Evolutionary conservation across 2,329 filamentous ascomycete species (phyloP), one percentile per base, ranked within the genome.

Genomic region (Fusarium liriodendri): DNA sequence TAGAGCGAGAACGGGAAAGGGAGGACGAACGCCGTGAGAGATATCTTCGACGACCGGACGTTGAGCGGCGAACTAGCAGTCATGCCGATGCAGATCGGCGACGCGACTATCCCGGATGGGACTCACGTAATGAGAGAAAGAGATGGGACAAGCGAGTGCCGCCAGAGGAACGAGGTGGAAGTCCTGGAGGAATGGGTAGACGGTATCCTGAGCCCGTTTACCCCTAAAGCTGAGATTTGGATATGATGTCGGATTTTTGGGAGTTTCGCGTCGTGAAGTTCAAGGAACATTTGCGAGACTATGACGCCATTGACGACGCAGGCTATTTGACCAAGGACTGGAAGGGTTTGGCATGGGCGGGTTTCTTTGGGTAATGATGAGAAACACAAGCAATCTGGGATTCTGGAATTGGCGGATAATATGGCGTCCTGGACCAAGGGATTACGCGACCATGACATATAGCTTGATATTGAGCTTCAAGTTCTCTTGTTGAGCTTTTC

Each of bases 21-120:
- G 83, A 82, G 7, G 77, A 81, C 20, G 80, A 82, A 16, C 75
- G 80, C 60, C 80, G 82, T 52, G 82, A 82, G 9, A 79, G 79
- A 29, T 83, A 85, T 70, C 75, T 83, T 14, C 78, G 82, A 33
- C 82, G 85, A n/a, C 82, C 85, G 2, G 85, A 85, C 2, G 75
- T 80, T 16, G 79, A 84, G 32, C 81, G 85, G 55, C 80, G 87
- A 52, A 85, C 87, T 4, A 87, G 86, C 78, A 88, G 86, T 73
- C 86, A 88, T 68, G 85, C 85, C 27, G 87, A 88, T 68, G 80
- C 84, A 37, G 86, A 87, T 68, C 81, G 86, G 25, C 79, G 83
- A 52, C 80, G 83, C 13, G 82, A 83, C 20, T 76, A 80, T 62
- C 76, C 76, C 8, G 75, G 79, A 8, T 82, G 82, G 74, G 83